phyloP scores from a whole-genome alignment of 805 yeast species.

The Starmerella geochares region DNA sequence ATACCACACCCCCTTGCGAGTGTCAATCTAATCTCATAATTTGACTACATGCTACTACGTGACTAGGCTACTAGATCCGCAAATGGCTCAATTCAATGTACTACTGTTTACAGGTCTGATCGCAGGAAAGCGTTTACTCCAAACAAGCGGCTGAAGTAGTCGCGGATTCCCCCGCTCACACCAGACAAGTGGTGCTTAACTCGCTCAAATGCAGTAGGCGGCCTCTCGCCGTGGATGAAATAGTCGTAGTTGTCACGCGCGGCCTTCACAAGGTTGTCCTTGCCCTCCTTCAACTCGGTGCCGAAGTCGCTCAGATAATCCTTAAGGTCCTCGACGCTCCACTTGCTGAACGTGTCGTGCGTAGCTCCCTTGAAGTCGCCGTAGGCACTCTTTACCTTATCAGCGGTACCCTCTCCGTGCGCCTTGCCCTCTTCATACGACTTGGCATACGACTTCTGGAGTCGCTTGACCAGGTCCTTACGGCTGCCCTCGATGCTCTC shows the following conservation, averaged over 20 bases:
- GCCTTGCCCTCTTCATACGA: conserved; percentile 40
- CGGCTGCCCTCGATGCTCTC: conserved; percentile 36
- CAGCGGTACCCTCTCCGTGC: conserved; percentile 36
- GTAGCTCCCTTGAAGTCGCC: conserved; percentile 36
- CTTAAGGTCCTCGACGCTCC: conserved; percentile 46
- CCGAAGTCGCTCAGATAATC: conserved; percentile 46
- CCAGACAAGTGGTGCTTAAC: conserved; percentile 1
- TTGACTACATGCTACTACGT: too few species aligned
- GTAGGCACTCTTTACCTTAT: conserved; percentile 32
- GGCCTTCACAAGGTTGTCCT: conserved; percentile 22
- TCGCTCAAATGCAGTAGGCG: conserved; percentile 10
- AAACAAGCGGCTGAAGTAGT: conserved; percentile 4
- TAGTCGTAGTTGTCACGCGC: conserved; percentile 23
- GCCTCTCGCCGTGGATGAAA: conserved; percentile 15
- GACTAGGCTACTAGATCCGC: too few species aligned
- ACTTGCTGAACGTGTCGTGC: conserved; percentile 34
- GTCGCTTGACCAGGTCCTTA: conserved; percentile 39
- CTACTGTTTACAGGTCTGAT: conserved; percentile 3
- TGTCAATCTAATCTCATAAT: too few species aligned
- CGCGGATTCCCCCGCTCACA: neutral
- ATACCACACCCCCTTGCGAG: too few species aligned
- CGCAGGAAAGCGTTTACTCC: conserved; percentile 1
- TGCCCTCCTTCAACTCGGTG: conserved; percentile 16
- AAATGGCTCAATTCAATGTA: too few species aligned
- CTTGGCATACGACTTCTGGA: conserved; percentile 39